Evolutionary conservation across 441 rosid genomes (phyloP).

Genomic region (Populus trichocarpa): DNA sequence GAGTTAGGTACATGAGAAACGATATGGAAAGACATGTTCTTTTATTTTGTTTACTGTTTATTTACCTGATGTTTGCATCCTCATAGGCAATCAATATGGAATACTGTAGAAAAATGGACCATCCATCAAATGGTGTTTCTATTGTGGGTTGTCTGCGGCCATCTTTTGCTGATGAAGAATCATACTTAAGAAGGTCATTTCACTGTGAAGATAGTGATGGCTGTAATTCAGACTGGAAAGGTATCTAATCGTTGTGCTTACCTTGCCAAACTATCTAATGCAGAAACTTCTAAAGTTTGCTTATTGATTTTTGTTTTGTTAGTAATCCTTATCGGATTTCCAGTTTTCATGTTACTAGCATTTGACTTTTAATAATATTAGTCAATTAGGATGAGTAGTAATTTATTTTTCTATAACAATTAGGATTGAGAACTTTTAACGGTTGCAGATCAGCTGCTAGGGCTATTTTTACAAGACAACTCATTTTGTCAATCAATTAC

Average conservation of each 20-base stretch:
- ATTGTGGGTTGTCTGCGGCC: slow-evolving; percentile 79
- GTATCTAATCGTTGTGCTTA: slow-evolving; percentile 26
- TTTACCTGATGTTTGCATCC: slow-evolving; percentile 22
- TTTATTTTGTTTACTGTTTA: slow-evolving; percentile 3
- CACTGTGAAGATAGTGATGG: slow-evolving; percentile 52
- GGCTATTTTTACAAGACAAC: neutral
- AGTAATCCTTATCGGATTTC: neutral
- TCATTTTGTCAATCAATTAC: neutral
- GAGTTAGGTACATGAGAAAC: neutral
- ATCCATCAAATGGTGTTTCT: slow-evolving; percentile 85
- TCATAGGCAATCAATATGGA: slow-evolving; percentile 53
- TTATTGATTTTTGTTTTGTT: neutral
- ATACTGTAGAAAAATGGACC: slow-evolving; percentile 57
- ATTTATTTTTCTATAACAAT: neutral
- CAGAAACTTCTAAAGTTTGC: neutral
- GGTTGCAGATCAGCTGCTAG: neutral
- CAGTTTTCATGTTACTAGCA: neutral
- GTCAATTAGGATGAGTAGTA: neutral
- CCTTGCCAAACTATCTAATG: neutral
- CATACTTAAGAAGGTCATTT: slow-evolving; percentile 63
- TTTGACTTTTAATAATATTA: neutral
- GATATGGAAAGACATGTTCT: neutral
- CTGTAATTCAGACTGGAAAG: slow-evolving; percentile 55
- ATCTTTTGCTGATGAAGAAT: slow-evolving; percentile 73
- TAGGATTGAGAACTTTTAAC: neutral